A percentile compares a stretch with the other conserved stretches of the same genome.
These are phyloP conservation scores for Calendula officinalis DNA, from an alignment of 129 eudicot species.

Conservation along the genomic window DNA sequence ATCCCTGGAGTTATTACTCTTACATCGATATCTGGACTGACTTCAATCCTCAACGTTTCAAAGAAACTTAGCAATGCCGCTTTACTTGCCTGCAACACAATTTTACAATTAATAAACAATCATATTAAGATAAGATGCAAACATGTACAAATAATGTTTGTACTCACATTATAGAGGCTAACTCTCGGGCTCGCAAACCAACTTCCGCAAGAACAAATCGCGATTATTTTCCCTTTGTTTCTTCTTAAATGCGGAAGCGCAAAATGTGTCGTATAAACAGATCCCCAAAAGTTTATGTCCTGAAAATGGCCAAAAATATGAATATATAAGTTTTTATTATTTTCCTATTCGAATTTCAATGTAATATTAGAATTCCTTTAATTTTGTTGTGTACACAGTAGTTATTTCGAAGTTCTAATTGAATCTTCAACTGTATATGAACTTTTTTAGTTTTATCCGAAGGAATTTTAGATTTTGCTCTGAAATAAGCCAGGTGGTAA, in stretches of 20 bases:
- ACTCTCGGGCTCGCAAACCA: slow-evolving; percentile 54
- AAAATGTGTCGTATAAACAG: slow-evolving; percentile 44
- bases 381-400: too few relatives aligned
- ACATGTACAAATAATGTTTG: too few relatives aligned
- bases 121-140: too few relatives aligned
- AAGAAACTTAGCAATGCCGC: slow-evolving; percentile 31
- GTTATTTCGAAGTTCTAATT: too few relatives aligned
- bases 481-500: too few relatives aligned
- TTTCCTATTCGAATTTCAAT: neutral
- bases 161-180: slow-evolving; percentile 46
- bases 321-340: too few relatives aligned
- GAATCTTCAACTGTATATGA: too few relatives aligned
- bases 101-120: neutral
- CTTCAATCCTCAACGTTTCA: slow-evolving; percentile 25
- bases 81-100: slow-evolving; percentile 29
- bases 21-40: slow-evolving; percentile 25
- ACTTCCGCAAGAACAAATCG: slow-evolving; percentile 40
- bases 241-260: slow-evolving; percentile 53
- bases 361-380: too few relatives aligned
- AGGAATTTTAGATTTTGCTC: too few relatives aligned
- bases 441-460: too few relatives aligned
- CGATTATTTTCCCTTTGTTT: slow-evolving; percentile 51
- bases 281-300: slow-evolving; percentile 75
- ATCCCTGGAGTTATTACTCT: slow-evolving; percentile 23
- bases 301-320: too few relatives aligned